These are phyloP conservation scores for Handroanthus guayacan DNA, from an alignment of 257 asterid species.

Conservation along the genomic window DNA sequence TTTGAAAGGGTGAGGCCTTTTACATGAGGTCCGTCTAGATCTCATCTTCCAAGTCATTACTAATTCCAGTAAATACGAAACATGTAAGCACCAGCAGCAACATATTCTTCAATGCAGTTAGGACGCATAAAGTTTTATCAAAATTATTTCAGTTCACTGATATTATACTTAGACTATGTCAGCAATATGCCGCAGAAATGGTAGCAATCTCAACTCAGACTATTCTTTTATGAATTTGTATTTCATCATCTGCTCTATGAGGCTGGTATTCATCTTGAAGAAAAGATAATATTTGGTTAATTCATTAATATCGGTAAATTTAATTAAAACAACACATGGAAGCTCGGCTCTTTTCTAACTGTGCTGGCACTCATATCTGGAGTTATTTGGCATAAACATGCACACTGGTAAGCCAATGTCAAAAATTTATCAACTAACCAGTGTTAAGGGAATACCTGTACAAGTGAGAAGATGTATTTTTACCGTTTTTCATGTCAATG, in stretches of 20 bases:
- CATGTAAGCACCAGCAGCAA: constrained; percentile 1
- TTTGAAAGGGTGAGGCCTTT: not conserved
- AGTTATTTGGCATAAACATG: constrained; percentile 15
- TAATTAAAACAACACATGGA: not conserved
- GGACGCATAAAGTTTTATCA: too few species aligned
- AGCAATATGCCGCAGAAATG: not conserved
- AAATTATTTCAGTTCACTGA: too few species aligned
- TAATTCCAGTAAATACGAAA: not conserved
- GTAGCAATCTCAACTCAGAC: constrained; percentile 16
- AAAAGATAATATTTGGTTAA: not conserved
- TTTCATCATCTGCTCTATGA: not conserved
- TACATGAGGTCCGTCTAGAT: not conserved
- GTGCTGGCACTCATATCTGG: not conserved
- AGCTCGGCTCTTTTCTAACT: not conserved
- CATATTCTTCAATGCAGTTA: not conserved
- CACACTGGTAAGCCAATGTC: not conserved
- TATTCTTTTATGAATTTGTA: not conserved
- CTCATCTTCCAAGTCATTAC: not conserved
- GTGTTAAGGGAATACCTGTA: not conserved
- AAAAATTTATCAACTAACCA: not conserved
- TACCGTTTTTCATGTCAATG: not conserved
- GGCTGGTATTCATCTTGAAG: not conserved
- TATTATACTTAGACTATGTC: constrained; percentile 5
- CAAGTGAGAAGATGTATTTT: not conserved
- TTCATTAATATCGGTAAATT: not conserved